Evolutionary conservation across 75 land plant genomes (phyloP).

Genomic region (Picea glauca): DNA sequence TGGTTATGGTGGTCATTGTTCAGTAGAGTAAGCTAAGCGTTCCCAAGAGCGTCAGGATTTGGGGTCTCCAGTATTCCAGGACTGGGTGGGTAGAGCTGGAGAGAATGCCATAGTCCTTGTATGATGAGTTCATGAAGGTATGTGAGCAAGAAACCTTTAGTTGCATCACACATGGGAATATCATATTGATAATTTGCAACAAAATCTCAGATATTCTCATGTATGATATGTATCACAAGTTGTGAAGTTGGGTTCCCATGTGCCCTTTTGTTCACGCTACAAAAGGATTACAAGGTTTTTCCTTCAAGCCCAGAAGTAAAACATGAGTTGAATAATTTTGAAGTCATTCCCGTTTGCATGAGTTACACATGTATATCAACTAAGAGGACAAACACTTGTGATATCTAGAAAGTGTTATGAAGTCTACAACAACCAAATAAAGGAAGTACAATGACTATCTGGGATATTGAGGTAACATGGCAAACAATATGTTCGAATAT

Average conservation of each 20-base stretch:
- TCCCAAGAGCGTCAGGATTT: conserved; percentile 62
- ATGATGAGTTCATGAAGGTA: conserved; percentile 40
- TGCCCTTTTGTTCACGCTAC: conserved; percentile 38
- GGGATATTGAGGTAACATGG: no score
- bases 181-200: conserved; percentile 33
- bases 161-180: conserved; percentile 64
- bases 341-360: no score
- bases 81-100: conserved; percentile 66
- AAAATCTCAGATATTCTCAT: conserved; percentile 24
- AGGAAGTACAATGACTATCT: no score
- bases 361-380: no score
- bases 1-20: conserved; percentile 78
- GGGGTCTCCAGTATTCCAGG: conserved; percentile 56
- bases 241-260: conserved; percentile 65
- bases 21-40: conserved; percentile 85
- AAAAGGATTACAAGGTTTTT: conserved; percentile 36
- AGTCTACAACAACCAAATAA: no score
- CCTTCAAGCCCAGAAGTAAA: no score
- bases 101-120: conserved; percentile 73
- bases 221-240: conserved; percentile 48
- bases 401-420: no score
- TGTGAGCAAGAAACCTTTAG: conserved; percentile 45
- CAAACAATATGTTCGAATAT: no score
- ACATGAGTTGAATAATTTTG: no score
- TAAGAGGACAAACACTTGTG: no score